These are phyloP conservation scores for Colletotrichum sp. DNA, from an alignment of 2,329 filamentous ascomycete species.

Conservation along the genomic window DNA sequence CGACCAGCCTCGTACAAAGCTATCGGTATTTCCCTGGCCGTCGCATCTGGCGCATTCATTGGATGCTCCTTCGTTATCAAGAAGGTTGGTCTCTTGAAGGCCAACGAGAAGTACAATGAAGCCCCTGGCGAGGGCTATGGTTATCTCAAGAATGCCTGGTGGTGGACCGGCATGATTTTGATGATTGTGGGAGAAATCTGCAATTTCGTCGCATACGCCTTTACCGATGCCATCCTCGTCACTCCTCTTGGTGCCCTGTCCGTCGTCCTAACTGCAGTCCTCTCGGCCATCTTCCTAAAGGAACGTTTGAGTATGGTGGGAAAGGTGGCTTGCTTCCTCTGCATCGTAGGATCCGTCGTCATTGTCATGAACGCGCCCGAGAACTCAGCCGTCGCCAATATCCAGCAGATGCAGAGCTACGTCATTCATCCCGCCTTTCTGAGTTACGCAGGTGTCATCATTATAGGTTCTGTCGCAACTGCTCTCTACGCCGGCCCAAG, in stretches of 20 bases:
- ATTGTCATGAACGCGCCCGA: conserved; percentile 93
- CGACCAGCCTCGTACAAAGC: conserved; percentile 74
- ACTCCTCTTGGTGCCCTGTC: conserved; percentile 90
- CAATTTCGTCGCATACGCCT: conserved; percentile 97
- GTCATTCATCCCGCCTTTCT: conserved; percentile 89
- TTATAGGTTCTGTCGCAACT: conserved; percentile 73
- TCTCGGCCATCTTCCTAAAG: conserved; percentile 95
- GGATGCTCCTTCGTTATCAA: conserved; percentile 95
- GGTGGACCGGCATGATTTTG: conserved; percentile 95
- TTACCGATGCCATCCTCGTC: conserved; percentile 94
- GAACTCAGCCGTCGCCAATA: conserved; percentile 83
- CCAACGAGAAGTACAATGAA: conserved; percentile 96
- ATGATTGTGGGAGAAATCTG: conserved; percentile 98
- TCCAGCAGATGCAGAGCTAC: conserved; percentile 90
- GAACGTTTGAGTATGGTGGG: conserved; percentile 94
- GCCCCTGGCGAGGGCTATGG: conserved; percentile 96
- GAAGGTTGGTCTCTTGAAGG: conserved; percentile 87
- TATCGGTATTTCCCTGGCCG: conserved; percentile 83
- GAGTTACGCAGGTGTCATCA: conserved; percentile 81
- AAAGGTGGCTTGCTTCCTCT: conserved; percentile 94
- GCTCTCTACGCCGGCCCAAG: conserved; percentile 83
- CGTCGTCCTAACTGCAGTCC: conserved; percentile 88
- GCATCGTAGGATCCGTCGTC: conserved; percentile 89
- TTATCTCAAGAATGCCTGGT: conserved; percentile 92
- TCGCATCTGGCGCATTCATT: conserved; percentile 90